A percentile compares a stretch with the other conserved stretches of the same genome.
Evolutionary conservation across 1,139 yeast species (phyloP).

Genomic region (Hansenula sp.): DNA sequence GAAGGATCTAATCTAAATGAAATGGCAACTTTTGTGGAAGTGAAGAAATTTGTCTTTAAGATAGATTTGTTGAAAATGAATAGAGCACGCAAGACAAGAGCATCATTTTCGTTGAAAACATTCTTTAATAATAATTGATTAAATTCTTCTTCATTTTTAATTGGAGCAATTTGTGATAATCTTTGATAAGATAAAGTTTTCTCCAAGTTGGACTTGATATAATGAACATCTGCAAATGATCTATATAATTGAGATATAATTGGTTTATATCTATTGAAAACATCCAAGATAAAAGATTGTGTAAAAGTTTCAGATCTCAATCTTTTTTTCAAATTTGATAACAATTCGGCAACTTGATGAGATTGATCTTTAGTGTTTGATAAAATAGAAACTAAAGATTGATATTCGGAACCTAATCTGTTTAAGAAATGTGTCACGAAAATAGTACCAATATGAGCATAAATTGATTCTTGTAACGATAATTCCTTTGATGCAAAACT

Average conservation of each 20-base stretch:
- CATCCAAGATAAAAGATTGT: slow-evolving; percentile 76
- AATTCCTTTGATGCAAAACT: slow-evolving; percentile 73
- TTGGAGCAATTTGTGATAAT: slow-evolving; percentile 71
- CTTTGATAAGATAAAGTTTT: slow-evolving; percentile 90
- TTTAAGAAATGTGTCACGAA: slow-evolving; percentile 93
- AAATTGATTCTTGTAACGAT: slow-evolving; percentile 90
- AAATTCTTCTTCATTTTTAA: slow-evolving; percentile 73
- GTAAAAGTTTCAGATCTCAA: slow-evolving; percentile 93
- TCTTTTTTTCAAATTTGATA: slow-evolving; percentile 80
- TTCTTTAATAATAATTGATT: slow-evolving; percentile 62
- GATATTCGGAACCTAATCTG: slow-evolving; percentile 89
- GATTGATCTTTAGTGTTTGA: slow-evolving; percentile 47
- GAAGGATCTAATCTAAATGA: slow-evolving; percentile 88
- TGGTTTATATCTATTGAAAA: slow-evolving; percentile 65
- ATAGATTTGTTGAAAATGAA: slow-evolving; percentile 82
- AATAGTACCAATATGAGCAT: slow-evolving; percentile 91
- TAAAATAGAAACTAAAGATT: slow-evolving; percentile 60
- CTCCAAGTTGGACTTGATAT: slow-evolving; percentile 52
- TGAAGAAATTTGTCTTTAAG: slow-evolving; percentile 90
- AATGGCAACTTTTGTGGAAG: slow-evolving; percentile 91
- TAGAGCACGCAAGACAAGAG: slow-evolving; percentile 76
- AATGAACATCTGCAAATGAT: slow-evolving; percentile 89
- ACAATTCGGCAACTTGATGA: slow-evolving; percentile 60
- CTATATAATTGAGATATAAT: slow-evolving; percentile 83
- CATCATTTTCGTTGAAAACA: slow-evolving; percentile 78